Percentiles rank a stretch among this genome's conserved stretches.
These are phyloP conservation scores for Trichoderma endophyticum DNA, from an alignment of 2,329 filamentous ascomycete species.

Conservation along the genomic window DNA sequence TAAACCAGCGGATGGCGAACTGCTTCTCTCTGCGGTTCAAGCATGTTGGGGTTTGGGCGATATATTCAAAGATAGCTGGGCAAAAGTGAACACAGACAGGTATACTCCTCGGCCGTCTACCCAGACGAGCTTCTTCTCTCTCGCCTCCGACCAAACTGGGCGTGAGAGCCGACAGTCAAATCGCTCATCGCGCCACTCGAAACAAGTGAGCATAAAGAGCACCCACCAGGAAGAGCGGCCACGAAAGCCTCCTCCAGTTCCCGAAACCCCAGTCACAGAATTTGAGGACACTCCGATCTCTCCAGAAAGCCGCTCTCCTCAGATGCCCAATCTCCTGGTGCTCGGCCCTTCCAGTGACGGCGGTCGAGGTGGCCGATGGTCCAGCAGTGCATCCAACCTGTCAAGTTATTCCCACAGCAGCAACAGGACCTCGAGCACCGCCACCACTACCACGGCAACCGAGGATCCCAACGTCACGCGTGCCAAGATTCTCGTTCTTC, in stretches of 20 bases:
- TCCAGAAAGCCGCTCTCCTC: constrained; percentile 70
- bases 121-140: constrained; percentile 66
- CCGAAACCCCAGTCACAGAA: constrained; percentile 91
- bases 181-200: constrained; percentile 50
- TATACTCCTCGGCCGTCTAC: constrained; percentile 74
- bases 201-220: constrained; percentile 52
- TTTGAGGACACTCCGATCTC: constrained; percentile 89
- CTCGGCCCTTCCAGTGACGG: constrained; percentile 65
- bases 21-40: constrained; percentile 82
- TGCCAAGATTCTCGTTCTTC: constrained; percentile 75
- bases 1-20: constrained; percentile 72
- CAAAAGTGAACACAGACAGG: constrained; percentile 78
- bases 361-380: constrained; percentile 69
- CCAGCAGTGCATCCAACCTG: constrained; percentile 73
- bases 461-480: constrained; percentile 77
- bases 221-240: constrained; percentile 45
- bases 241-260: constrained; percentile 51
- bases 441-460: constrained; percentile 62
- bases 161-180: constrained; percentile 50
- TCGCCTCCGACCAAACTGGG: constrained; percentile 49
- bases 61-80: constrained; percentile 89
- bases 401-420: constrained; percentile 75
- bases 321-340: constrained; percentile 83
- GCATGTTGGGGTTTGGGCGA: constrained; percentile 95
- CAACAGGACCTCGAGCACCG: constrained; percentile 64